These are phyloP conservation scores for Cercospora janseana DNA, from an alignment of 2,329 filamentous ascomycete species.

Conservation along the genomic window DNA sequence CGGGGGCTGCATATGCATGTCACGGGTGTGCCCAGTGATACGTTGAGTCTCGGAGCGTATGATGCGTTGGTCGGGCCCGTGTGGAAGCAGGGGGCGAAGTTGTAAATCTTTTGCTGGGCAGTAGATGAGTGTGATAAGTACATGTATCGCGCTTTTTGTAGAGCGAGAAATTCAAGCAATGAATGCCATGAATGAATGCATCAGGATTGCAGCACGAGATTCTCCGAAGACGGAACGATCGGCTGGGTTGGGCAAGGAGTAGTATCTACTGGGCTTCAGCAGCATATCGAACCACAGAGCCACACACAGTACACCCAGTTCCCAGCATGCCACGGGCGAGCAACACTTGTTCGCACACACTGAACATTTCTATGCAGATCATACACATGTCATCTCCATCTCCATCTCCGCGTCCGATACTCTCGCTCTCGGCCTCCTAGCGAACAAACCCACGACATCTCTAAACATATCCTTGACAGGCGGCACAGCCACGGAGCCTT, in stretches of 20 bases:
- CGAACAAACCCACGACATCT: constrained; percentile 65
- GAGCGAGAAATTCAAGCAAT: no score
- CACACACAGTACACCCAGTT: no score
- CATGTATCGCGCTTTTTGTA: no score
- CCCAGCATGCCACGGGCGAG: no score
- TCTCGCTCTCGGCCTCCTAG: constrained; percentile 50
- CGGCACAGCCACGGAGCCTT: constrained; percentile 62
- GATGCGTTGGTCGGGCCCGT: constrained; percentile 47
- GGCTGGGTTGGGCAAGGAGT: no score
- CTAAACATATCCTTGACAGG: constrained; percentile 75
- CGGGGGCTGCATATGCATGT: constrained; percentile 65
- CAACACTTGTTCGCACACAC: neutral
- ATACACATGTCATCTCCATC: constrained; percentile 11
- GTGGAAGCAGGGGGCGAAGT: constrained; percentile 31
- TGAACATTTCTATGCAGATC: neutral
- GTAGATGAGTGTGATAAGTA: neutral
- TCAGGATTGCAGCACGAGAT: no score
- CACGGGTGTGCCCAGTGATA: constrained; percentile 61
- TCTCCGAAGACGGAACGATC: no score
- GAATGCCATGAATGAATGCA: no score
- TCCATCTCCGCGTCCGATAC: constrained; percentile 12
- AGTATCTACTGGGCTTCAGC: no score
- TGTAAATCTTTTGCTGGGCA: constrained; percentile 21
- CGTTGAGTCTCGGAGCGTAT: constrained; percentile 57
- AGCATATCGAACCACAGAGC: no score